Conservation (phyloP, 2,329 filamentous ascomycete species). For the Penicillium vulpinum region DNA sequence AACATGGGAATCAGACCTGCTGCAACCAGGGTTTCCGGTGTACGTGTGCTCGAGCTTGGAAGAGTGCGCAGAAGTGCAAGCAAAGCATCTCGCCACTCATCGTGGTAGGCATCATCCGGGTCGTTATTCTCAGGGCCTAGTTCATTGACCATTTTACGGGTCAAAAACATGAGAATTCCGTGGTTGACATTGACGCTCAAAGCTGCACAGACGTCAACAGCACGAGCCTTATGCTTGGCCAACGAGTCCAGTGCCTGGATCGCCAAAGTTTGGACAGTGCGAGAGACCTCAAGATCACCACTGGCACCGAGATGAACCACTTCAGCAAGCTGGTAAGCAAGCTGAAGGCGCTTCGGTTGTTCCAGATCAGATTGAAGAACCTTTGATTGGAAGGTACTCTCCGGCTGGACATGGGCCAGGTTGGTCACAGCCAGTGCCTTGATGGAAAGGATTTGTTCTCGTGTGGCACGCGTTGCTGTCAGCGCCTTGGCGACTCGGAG, state of each 20-base stretch:
- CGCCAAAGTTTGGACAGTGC: conserved; percentile 78
- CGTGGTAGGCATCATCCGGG: conserved; percentile 64
- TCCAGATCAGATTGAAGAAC: conserved; percentile 85
- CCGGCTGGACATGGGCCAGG: conserved; percentile 82
- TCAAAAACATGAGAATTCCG: conserved; percentile 87
- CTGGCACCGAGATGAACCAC: conserved; percentile 80
- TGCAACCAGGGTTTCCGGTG: conserved; percentile 79
- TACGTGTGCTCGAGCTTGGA: conserved; percentile 67
- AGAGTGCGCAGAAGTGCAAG: conserved; percentile 86
- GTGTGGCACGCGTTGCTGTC: conserved; percentile 61
- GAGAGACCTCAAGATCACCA: conserved; percentile 66
- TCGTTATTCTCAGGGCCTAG: conserved; percentile 64
- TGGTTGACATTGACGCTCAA: conserved; percentile 95
- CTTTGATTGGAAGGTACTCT: conserved; percentile 80
- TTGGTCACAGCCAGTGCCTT: conserved; percentile 87
- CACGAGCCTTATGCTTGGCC: conserved; percentile 72
- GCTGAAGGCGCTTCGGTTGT: conserved; percentile 82
- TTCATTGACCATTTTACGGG: conserved; percentile 84
- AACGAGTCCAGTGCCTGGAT: conserved; percentile 83
- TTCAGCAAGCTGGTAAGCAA: conserved; percentile 89
- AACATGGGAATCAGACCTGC: conserved; percentile 88
- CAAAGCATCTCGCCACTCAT: conserved; percentile 86
- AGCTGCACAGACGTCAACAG: conserved; percentile 81
- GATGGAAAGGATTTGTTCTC: conserved; percentile 75
- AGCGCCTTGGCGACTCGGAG: conserved; percentile 82